phyloP scores from a whole-genome alignment of 1,284 basidiomycete genomes.

The Heterobasidion occidentale region DNA sequence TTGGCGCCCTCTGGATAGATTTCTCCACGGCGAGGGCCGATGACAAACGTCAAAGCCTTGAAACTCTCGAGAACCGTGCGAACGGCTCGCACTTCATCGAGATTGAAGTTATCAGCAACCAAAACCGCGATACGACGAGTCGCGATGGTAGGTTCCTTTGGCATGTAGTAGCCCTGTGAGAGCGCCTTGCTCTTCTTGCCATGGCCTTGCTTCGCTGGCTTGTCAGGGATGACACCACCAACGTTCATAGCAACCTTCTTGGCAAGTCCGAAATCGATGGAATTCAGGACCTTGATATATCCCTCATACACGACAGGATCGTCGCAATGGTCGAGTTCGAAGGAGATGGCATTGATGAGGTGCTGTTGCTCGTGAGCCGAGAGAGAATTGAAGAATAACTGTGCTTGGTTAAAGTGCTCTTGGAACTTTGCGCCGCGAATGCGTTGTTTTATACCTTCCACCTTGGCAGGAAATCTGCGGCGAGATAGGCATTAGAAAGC shows the following conservation, averaged over 20 bases:
- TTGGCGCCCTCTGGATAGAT: conserved; percentile 36
- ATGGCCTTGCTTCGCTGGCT: conserved; percentile 41
- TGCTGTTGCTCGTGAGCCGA: conserved; percentile 58
- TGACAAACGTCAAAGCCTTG: conserved; percentile 54
- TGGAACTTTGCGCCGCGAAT: conserved; percentile 65
- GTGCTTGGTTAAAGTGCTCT: conserved; percentile 63
- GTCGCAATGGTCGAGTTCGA: conserved; percentile 76
- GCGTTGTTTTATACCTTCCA: conserved; percentile 63
- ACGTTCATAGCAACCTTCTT: conserved; percentile 56
- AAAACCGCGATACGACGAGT: conserved; percentile 70
- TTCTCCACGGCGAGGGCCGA: conserved; percentile 60
- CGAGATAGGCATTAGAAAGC: background rate
- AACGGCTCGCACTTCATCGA: conserved; percentile 47
- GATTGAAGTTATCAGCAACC: conserved; percentile 67
- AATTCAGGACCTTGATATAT: conserved; percentile 58
- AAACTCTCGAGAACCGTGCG: conserved; percentile 34
- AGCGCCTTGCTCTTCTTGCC: conserved; percentile 45
- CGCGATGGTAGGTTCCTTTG: conserved; percentile 57
- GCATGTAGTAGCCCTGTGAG: conserved; percentile 52
- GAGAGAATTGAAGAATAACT: conserved; percentile 79
- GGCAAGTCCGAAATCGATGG: conserved; percentile 66
- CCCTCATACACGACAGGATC: conserved; percentile 62
- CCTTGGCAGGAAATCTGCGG: conserved; percentile 35
- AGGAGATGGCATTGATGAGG: conserved; percentile 58
- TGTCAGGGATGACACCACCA: conserved; percentile 48